Percentiles rank a stretch among this genome's conserved stretches.
Conservation (phyloP, 1,284 basidiomycete species). For the Termitomyces sp. region DNA sequence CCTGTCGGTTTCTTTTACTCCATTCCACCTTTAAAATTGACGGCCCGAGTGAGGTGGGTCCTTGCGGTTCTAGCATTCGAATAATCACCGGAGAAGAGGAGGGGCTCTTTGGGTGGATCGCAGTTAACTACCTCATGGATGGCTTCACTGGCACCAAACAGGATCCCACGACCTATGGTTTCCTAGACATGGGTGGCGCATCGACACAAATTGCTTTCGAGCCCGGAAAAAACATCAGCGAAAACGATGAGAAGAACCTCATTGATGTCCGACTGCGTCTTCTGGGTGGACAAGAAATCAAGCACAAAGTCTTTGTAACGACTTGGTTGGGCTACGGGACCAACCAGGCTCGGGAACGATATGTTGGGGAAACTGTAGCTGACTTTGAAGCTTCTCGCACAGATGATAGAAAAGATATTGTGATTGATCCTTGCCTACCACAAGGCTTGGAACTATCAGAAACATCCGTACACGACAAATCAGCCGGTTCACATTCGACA, state of each 20-base stretch:
- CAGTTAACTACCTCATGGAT: constrained; percentile 99
- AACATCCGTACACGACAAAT: constrained; percentile 38
- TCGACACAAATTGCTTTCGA: constrained; percentile 99
- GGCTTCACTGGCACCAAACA: constrained; percentile 72
- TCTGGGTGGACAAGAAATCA: constrained; percentile 81
- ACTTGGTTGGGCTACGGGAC: constrained; percentile 99
- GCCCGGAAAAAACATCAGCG: constrained; percentile 50
- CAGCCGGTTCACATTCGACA: constrained; percentile 37
- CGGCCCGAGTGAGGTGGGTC: constrained; percentile 54
- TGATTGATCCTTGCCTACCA: constrained; percentile 90
- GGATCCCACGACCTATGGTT: constrained; percentile 85
- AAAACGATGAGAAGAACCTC: constrained; percentile 54
- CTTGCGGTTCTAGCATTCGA: constrained; percentile 85
- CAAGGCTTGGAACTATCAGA: constrained; percentile 61
- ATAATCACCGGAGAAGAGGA: constrained; percentile 99
- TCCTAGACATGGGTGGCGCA: constrained; percentile 98
- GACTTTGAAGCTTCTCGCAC: constrained; percentile 42
- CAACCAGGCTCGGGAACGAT: constrained; percentile 91
- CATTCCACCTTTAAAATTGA: constrained; percentile 79
- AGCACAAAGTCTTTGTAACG: constrained; percentile 93
- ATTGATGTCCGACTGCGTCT: constrained; percentile 79
- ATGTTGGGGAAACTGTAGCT: constrained; percentile 65
- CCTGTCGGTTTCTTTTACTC: constrained; percentile 72
- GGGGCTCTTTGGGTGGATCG: constrained; percentile 97
- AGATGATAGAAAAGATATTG: constrained; percentile 32